Base-by-base conservation (phyloP, 2,329 filamentous ascomycete species). In the Gremmenia infestans region DNA sequence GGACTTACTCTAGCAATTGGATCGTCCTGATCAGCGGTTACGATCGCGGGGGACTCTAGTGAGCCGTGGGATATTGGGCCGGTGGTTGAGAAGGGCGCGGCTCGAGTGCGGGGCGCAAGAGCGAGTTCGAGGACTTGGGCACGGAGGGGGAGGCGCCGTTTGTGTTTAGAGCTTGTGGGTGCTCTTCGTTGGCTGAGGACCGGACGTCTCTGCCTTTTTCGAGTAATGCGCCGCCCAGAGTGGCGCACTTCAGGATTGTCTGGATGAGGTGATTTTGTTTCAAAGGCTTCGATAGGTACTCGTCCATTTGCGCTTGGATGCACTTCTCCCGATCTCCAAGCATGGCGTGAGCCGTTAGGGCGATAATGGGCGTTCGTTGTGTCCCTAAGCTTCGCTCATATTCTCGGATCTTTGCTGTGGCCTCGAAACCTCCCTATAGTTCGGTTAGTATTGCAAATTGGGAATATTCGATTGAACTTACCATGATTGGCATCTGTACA, bases 401-500 rank as follows among this genome's bases (percentile, higher is more conserved):
- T 71, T 97, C 91, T 67, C 94, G 85, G 64, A 99, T 99, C 77
- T 96, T 96, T 64, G 86, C 89, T 4, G 94, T 99, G 14, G 94
- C 92, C 74, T 99, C 94, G 70, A 99, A 97, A 46, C 94, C 94
- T 70, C 94, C 94, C 86, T 89, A 56, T 50, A 15, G 19, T 53
- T n/a, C 6, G 48, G 68, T 81, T 70, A 81, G 73, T 58, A 57
- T 47, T 39, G 17, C n/a, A 37, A 25, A 11, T 52, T 42, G 22
- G 2, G 2, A 28, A 17, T 42, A 51, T 37, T 52, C 46, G 40
- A n/a, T 36, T 58, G 25, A 5, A 54, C 83, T 76, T 75, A 89
- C 86, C 92, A 97, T 97, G 67, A 97, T 89, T n/a, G 94, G 94
- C 94, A 99, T 99, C 72, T 97, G 94, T 17, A 99, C 94, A 70